Evolutionary conservation across 2,329 filamentous ascomycete species (phyloP), one percentile per base, ranked within the genome.

Genomic region (Neurospora crassa): DNA sequence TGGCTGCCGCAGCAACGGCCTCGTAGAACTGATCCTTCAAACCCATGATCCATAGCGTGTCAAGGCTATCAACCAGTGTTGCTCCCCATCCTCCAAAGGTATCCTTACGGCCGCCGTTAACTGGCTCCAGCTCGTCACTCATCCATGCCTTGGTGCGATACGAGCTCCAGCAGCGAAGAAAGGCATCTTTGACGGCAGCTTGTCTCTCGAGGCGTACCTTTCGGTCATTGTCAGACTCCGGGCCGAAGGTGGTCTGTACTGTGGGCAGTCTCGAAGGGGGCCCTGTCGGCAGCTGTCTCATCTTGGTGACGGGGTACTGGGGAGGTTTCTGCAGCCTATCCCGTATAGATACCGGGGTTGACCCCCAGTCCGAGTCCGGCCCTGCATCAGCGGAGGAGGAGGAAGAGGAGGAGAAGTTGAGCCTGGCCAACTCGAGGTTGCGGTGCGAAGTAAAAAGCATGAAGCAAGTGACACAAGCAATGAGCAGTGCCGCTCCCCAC

Each of bases 21-120:
- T 83, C 80, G 20, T 83, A 80, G 73, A 88, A 88, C 20, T 88
- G 85, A 5, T 79, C 76, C 72, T 82, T 82, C 77, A 88, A 69
- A 2, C 82, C 86, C 86, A 89, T 87, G 68, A 88, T 87, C 85
- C 85, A 87, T 12, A 88, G 78, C 3, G 85, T 85, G 74, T 88
- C 86, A 70, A 86, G 77, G 8, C 72, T 70, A 42, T 76, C 74
- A 5, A 76, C 72, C 16, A 75, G 40, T 5, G 74, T 76, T n/a
- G 74, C 74, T 1, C 73, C 72, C 74, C 74, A 76, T 0, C 74
- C 75, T 67, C 74, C 74, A 63, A 75, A 76, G 12, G 67, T 68
- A 16, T 73, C 59, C 37, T 68, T 69, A 11, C 67, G 43, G 2
- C 69, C 53, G 3, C 71, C 74, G 5, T 69, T 70, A n/a, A 76